Base-by-base conservation (phyloP, 1,139 yeast genomes). In the Kodamaea sp. region DNA sequence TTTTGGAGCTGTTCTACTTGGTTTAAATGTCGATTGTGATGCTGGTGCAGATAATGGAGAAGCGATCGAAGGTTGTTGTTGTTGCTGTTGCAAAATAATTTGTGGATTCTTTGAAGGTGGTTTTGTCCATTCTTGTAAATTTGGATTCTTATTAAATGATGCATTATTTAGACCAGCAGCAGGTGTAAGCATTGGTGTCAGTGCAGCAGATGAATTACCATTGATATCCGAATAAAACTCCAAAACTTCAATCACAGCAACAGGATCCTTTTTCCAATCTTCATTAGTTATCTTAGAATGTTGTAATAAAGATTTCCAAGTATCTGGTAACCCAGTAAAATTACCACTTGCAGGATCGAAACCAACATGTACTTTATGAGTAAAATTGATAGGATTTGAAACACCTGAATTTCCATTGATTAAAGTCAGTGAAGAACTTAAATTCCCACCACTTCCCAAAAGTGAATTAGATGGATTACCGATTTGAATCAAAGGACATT, bases 181-280 rank as follows among this genome's bases (percentile, higher is more conserved):
- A 0, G 62, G 60, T 8, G 57, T 48, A 24, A 46, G 43, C 36
- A 47, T 42, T 2, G 74, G 73, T 15, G 73, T 66, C 33, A 53
- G 53, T 2, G 54, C 51, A 27, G 59, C 54, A 6, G 65, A 56
- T n/a, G 63, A 65, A 15, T 15, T 15, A 36, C 67, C 67, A 47
- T 65, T 67, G 44, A 70, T 70, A 43, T 73, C 76, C 9, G 72
- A 73, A 58, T 87, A 88, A 58, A 94, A 92, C 52, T 88, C 95
- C 56, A 94, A 77, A 2, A 90, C 98, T 56, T 92, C 97, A 49
- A 92, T 89, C 31, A 77, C 92, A 0, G 94, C 94, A 24, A 81
- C 85, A 1, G 94, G 90, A 53, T 84, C 88, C 52, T 81, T 83
- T 42, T 84, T 81, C 84, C 88, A 81, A 62, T 84, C 94, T 52